Conservation (phyloP, 1,284 basidiomycete species). For the Ustilago xerochloae region DNA sequence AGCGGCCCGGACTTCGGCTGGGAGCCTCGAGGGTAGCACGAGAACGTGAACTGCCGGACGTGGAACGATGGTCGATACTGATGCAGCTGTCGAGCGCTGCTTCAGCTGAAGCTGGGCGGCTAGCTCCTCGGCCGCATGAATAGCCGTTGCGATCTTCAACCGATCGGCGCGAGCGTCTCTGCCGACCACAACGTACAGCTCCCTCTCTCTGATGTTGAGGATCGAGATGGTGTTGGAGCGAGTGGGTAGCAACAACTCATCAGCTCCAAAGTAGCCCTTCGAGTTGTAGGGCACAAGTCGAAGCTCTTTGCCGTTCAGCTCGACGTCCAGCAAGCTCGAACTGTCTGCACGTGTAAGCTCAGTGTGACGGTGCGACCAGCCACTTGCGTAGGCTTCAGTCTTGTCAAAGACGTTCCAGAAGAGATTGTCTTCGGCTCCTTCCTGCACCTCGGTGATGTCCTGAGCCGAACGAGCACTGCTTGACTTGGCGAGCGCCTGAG, state of each 20-base stretch:
- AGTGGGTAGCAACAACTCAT: conserved; percentile 39
- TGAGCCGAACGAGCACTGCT: conserved; percentile 13
- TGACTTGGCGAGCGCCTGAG: conserved; percentile 39
- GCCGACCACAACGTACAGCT: conserved; percentile 59
- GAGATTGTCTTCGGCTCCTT: conserved; percentile 54
- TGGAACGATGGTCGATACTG: conserved; percentile 19
- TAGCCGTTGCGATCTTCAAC: conserved; percentile 26
- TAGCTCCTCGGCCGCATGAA: conserved; percentile 45
- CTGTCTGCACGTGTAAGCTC: conserved; percentile 14
- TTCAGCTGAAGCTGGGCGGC: conserved; percentile 16
- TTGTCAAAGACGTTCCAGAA: conserved; percentile 56
- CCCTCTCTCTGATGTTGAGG: conserved; percentile 42
- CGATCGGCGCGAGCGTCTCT: conserved; percentile 47
- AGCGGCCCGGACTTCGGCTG: conserved; percentile 46
- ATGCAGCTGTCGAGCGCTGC: conserved; percentile 1
- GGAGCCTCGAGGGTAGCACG: conserved; percentile 50
- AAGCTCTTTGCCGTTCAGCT: conserved; percentile 25
- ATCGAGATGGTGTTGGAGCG: conserved; percentile 41
- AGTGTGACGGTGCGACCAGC: conserved; percentile 40
- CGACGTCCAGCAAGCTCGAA: conserved; percentile 24
- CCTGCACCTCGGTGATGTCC: conserved; percentile 50
- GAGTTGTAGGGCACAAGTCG: conserved; percentile 13
- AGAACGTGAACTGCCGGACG: conserved; percentile 58
- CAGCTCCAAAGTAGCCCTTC: conserved; percentile 26
- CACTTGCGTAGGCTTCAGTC: conserved; percentile 43